Evolutionary conservation across 148 eudicot species (phyloP), one percentile per base, ranked within the genome.

Genomic region (Chenopodium album): DNA sequence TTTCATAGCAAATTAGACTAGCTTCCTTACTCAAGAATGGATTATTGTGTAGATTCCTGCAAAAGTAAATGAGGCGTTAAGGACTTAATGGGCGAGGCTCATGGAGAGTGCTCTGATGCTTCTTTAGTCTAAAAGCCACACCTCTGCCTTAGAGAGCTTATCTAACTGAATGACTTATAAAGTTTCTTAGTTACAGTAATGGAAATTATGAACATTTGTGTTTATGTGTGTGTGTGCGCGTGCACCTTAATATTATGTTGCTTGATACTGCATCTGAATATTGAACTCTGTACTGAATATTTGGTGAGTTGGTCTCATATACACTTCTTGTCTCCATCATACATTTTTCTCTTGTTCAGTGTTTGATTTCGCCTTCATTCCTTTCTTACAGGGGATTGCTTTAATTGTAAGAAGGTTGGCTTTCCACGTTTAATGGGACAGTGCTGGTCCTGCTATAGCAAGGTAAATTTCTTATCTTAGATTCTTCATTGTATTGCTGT

Each of bases 361-460:
- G 29, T 60, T 41, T 44, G 52, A 28, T 29, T 46, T n/a, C 26
- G 23, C 59, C 31, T 23, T 22, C 32, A 46, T 28, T 10, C 19
- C 47, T 63, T 56, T 68, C 28, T 76, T 84, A 26, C 62, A 80
- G 81, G 86, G 82, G 65, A 70, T 82, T 70, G 73, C 79, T 82
- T 82, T 63, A 71, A 75, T 76, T 78, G 60, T 78, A 67, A 70
- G 73, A 81, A 80, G 85, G 78, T 29, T 78, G 76, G 83, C 82
- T 79, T 78, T 79, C 80, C 73, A 60, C 76, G 76, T 76, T 83
- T 82, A 80, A 90, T 90, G 93, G 93, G 93, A 84, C 90, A 87
- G 85, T 90, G 91, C 80, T 89, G 87, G 89, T 78, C 87, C 76
- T 90, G 90, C 80, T 89, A 85, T 88, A 80, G 86, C 76, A 83